Evolutionary conservation across 225 moss, liverwort and hornwort genomes (phyloP).

Genomic region (Anthoceros angustus): DNA sequence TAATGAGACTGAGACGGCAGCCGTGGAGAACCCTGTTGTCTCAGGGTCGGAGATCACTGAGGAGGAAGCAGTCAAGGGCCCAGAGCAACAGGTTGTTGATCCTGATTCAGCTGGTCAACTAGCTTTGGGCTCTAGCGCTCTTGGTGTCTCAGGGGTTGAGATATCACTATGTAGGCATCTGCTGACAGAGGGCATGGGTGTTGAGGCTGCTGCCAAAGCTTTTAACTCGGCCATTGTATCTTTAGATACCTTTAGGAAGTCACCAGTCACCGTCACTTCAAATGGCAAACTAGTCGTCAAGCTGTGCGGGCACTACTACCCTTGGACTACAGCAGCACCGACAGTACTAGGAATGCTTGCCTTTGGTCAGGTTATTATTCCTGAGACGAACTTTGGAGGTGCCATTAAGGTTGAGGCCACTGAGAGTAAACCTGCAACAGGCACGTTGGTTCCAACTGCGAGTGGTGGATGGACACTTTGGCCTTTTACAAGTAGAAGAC

Average conservation of each 20-base stretch:
- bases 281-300: slow-evolving; percentile 32
- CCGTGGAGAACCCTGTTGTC: too few relatives aligned
- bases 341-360: slow-evolving; percentile 77
- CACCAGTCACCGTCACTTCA: slow-evolving; percentile 22
- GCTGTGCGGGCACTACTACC: slow-evolving; percentile 46
- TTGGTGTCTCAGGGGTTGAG: slow-evolving; percentile 26
- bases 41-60: too few relatives aligned
- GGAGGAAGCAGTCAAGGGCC: too few relatives aligned
- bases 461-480: slow-evolving; percentile 81
- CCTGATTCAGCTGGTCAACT: background rate
- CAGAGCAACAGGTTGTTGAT: background rate
- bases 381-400: slow-evolving; percentile 25
- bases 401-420: slow-evolving; percentile 37
- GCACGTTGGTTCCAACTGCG: slow-evolving; percentile 26
- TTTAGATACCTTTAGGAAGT: slow-evolving; percentile 20
- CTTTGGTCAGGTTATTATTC: slow-evolving; percentile 52
- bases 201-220: slow-evolving; percentile 23
- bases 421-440: slow-evolving; percentile 34
- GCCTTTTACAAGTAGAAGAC: slow-evolving; percentile 48
- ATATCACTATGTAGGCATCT: slow-evolving; percentile 37
- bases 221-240: slow-evolving; percentile 25
- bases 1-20: too few relatives aligned
- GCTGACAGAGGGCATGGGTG: slow-evolving; percentile 30
- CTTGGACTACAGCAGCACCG: slow-evolving; percentile 47
- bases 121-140: background rate